phyloP scores from a whole-genome alignment of 2,329 filamentous ascomycete species.

The Pseudogymnoascus destructans region DNA sequence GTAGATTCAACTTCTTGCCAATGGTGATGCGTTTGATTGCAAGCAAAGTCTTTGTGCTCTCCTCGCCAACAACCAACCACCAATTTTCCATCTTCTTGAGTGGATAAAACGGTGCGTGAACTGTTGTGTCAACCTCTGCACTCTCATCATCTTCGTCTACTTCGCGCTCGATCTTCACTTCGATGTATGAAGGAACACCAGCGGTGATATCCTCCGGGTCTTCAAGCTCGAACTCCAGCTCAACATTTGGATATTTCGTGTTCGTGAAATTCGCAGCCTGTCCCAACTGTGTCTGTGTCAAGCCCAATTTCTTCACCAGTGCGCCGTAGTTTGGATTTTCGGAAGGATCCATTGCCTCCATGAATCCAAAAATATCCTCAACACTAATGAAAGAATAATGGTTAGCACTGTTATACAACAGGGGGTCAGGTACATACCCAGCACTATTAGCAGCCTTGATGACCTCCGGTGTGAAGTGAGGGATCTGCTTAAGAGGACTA shows the following conservation, averaged over 20 bases:
- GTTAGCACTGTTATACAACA: constrained; percentile 23
- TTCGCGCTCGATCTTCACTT: constrained; percentile 74
- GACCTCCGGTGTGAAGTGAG: constrained; percentile 75
- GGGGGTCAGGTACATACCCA: constrained; percentile 40
- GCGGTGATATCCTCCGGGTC: constrained; percentile 69
- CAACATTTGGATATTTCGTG: constrained; percentile 87
- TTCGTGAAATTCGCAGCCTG: constrained; percentile 95
- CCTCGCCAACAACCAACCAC: constrained; percentile 95
- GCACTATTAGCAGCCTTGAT: constrained; percentile 72
- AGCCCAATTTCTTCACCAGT: constrained; percentile 63
- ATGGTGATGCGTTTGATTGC: constrained; percentile 94
- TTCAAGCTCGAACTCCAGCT: constrained; percentile 76
- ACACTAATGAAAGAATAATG: constrained; percentile 38
- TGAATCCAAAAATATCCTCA: constrained; percentile 93
- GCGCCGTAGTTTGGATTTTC: constrained; percentile 73
- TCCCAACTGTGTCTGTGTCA: constrained; percentile 69
- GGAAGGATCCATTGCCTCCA: constrained; percentile 95
- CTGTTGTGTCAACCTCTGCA: constrained; percentile 62
- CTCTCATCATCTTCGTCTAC: constrained; percentile 56
- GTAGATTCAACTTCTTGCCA: constrained; percentile 60
- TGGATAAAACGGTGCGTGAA: constrained; percentile 93
- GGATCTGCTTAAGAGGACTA: constrained; percentile 92
- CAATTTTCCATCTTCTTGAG: constrained; percentile 89
- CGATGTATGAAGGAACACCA: constrained; percentile 69
- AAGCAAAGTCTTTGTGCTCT: constrained; percentile 72